Evolutionary conservation across 2,329 filamentous ascomycete genomes (phyloP).

Genomic region (Cladophialophora exuberans): DNA sequence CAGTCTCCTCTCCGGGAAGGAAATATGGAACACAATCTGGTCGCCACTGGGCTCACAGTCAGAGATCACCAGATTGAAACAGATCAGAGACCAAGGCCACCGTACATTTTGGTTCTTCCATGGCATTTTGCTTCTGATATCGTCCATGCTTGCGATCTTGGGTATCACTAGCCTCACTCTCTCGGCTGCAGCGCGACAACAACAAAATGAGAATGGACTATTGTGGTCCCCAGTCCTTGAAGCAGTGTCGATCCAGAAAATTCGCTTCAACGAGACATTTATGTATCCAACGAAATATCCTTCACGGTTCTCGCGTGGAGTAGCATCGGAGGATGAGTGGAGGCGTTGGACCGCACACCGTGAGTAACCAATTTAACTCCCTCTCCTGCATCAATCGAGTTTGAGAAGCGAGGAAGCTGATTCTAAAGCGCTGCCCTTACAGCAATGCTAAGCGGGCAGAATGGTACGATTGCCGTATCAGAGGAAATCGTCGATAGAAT

Average conservation of each 20-base stretch:
- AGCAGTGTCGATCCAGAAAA: neutral
- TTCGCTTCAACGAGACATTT: slow-evolving; percentile 3
- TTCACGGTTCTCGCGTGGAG: neutral
- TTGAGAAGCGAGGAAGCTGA: too few species aligned
- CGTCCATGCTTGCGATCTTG: neutral
- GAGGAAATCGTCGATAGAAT: neutral
- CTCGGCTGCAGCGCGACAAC: neutral
- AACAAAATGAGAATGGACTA: neutral
- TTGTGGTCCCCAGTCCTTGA: slow-evolving; percentile 2
- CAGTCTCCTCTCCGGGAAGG: too few species aligned
- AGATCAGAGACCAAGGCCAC: neutral
- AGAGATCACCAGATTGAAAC: neutral
- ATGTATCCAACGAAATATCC: slow-evolving; percentile 2
- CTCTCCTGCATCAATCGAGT: too few species aligned
- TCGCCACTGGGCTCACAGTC: too few species aligned
- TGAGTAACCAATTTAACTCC: too few species aligned
- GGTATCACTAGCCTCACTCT: neutral
- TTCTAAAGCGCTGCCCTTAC: neutral
- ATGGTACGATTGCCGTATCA: neutral
- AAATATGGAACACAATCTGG: too few species aligned
- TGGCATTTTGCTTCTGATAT: neutral
- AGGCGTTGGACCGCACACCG: neutral
- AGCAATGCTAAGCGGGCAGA: neutral
- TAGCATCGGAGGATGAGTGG: neutral
- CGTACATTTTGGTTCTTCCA: neutral